Percentiles rank a stretch among this genome's conserved stretches.
phyloP scores from a whole-genome alignment of 805 yeast genomes.

The Yarrowia sp. region DNA sequence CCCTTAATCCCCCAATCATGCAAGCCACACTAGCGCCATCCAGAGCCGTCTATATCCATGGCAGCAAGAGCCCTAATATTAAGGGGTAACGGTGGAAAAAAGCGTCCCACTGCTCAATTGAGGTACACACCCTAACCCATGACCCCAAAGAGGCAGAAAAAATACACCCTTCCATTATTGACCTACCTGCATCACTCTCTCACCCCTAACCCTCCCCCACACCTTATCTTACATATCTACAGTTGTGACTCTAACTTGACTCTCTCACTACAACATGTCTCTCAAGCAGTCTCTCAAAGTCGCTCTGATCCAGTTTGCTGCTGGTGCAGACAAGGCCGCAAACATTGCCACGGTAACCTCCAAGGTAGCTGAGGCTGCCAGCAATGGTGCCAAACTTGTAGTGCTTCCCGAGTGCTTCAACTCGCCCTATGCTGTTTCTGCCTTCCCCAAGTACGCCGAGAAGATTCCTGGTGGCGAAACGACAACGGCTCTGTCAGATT shows the following conservation, averaged over 20 bases:
- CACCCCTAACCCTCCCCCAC: neutral
- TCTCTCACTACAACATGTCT: slow-evolving; percentile 29
- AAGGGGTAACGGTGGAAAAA: no score
- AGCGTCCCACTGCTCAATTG: neutral
- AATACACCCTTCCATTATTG: no score
- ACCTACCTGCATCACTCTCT: no score
- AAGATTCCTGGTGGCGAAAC: slow-evolving; percentile 68
- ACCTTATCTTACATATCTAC: neutral
- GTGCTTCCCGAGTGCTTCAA: slow-evolving; percentile 96
- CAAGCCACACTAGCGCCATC: neutral
- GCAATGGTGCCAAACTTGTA: slow-evolving; percentile 62
- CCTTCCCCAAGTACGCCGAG: slow-evolving; percentile 87
- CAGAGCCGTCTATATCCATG: neutral
- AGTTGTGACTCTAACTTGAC: neutral
- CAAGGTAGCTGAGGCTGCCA: slow-evolving; percentile 64
- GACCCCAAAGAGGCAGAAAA: no score
- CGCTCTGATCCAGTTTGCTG: slow-evolving; percentile 79
- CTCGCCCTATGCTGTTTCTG: slow-evolving; percentile 85
- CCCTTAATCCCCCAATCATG: neutral
- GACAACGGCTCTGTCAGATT: slow-evolving; percentile 54
- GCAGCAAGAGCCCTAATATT: neutral
- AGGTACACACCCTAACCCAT: no score
- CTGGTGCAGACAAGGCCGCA: slow-evolving; percentile 75
- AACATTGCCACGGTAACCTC: slow-evolving; percentile 67
- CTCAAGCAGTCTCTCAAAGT: slow-evolving; percentile 61